A percentile compares a stretch with the other conserved stretches of the same genome.
phyloP scores from a whole-genome alignment of 768 basidiomycete genomes.

The Suillus lakei region DNA sequence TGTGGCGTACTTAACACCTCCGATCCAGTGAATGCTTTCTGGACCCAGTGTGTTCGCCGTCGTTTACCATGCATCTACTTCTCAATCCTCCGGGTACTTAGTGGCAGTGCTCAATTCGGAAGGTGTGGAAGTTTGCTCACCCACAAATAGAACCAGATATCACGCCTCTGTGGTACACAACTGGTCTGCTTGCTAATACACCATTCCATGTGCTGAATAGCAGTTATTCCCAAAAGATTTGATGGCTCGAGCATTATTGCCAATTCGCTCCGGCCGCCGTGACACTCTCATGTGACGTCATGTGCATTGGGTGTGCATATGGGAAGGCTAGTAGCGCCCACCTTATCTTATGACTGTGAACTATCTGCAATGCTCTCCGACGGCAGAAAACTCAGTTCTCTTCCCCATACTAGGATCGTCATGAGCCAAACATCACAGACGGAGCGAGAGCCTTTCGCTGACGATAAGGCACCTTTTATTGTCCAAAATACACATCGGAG shows the following conservation, averaged over 20 bases:
- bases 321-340: not conserved
- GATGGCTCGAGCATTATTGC: not conserved
- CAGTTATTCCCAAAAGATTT: not conserved
- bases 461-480: constrained; percentile 8
- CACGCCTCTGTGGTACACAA: not conserved
- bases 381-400: constrained; percentile 15
- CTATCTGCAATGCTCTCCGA: constrained; percentile 10
- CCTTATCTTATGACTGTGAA: constrained; percentile 2
- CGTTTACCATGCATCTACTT: not conserved
- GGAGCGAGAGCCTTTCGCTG: not conserved
- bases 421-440: not conserved
- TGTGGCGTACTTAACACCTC: not conserved
- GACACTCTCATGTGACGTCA: not conserved
- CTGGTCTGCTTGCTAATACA: not conserved
- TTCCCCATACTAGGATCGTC: constrained; percentile 12
- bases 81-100: not conserved
- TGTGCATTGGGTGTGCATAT: not conserved
- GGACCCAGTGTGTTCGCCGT: not conserved
- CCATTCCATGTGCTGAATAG: not conserved
- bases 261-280: not conserved
- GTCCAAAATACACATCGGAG: not conserved
- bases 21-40: not conserved
- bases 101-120: not conserved
- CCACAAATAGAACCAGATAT: not conserved
- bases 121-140: not conserved